These are phyloP conservation scores for Dendryphion nanum DNA, from an alignment of 2,329 filamentous ascomycete species.

Conservation along the genomic window DNA sequence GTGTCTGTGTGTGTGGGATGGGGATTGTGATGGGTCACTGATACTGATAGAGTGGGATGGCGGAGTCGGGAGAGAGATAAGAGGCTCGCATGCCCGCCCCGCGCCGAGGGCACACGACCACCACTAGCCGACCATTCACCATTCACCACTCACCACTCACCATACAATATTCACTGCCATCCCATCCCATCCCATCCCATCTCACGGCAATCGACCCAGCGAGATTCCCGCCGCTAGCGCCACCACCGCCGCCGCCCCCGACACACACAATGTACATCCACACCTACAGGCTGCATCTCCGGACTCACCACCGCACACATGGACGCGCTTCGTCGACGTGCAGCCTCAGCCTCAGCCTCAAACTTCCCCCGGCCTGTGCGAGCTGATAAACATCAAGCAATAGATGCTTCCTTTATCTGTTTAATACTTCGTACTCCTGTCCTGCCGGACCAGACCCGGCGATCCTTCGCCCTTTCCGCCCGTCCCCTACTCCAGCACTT, in stretches of 20 bases:
- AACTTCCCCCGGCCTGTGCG: too few relatives aligned
- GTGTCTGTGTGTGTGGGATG: background rate
- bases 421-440: too few relatives aligned
- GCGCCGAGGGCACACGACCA: background rate
- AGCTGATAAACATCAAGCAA: too few relatives aligned
- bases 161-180: background rate
- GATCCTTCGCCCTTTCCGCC: too few relatives aligned
- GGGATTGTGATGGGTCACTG: background rate
- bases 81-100: background rate
- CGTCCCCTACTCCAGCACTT: too few relatives aligned
- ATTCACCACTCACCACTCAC: background rate
- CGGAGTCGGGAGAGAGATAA: slow-evolving; percentile 15
- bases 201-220: background rate
- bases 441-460: too few relatives aligned
- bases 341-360: too few relatives aligned
- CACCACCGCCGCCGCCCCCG: background rate
- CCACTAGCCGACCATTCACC: background rate
- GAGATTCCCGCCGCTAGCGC: background rate
- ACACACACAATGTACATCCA: background rate
- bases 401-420: too few relatives aligned
- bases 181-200: background rate
- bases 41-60: background rate
- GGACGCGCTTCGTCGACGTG: too few relatives aligned
- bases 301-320: background rate
- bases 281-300: background rate